These are phyloP conservation scores for Xanthoceras sorbifolium DNA, from an alignment of 345 rosid species.

Conservation along the genomic window DNA sequence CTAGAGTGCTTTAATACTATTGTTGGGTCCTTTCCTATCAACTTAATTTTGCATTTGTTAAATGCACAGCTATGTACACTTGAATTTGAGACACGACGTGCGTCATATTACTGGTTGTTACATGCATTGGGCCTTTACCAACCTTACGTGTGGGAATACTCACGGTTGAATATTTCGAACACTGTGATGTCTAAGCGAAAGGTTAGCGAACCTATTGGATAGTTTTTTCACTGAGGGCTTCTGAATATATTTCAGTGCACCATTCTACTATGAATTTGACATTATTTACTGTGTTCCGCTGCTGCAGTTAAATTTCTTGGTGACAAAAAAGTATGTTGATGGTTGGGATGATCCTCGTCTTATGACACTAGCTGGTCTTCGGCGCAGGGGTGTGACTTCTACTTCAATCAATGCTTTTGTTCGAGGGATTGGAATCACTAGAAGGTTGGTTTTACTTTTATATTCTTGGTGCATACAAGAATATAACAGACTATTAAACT, in stretches of 20 bases:
- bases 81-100: slow-evolving; percentile 90
- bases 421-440: slow-evolving; percentile 90
- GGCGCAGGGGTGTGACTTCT: slow-evolving; percentile 89
- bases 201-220: slow-evolving; percentile 42
- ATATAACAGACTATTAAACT: neutral
- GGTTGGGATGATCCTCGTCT: slow-evolving; percentile 99
- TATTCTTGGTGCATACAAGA: neutral
- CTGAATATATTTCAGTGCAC: slow-evolving; percentile 16
- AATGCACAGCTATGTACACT: slow-evolving; percentile 69
- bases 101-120: slow-evolving; percentile 93
- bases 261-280: slow-evolving; percentile 10
- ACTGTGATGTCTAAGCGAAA: slow-evolving; percentile 98
- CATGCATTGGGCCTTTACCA: slow-evolving; percentile 80
- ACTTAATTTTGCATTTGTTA: slow-evolving; percentile 1
- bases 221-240: slow-evolving; percentile 14
- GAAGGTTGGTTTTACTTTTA: slow-evolving; percentile 75
- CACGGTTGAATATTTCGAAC: slow-evolving; percentile 85
- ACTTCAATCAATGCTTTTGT: slow-evolving; percentile 87
- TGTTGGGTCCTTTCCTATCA: no score
- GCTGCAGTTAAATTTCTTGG: slow-evolving; percentile 78
- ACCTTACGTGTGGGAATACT: slow-evolving; percentile 99
- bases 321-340: slow-evolving; percentile 81
- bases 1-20: no score
- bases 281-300: slow-evolving; percentile 12
- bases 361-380: slow-evolving; percentile 92